Conservation (phyloP, 768 basidiomycete species). For the Xerocomus brunneocitrinus region DNA sequence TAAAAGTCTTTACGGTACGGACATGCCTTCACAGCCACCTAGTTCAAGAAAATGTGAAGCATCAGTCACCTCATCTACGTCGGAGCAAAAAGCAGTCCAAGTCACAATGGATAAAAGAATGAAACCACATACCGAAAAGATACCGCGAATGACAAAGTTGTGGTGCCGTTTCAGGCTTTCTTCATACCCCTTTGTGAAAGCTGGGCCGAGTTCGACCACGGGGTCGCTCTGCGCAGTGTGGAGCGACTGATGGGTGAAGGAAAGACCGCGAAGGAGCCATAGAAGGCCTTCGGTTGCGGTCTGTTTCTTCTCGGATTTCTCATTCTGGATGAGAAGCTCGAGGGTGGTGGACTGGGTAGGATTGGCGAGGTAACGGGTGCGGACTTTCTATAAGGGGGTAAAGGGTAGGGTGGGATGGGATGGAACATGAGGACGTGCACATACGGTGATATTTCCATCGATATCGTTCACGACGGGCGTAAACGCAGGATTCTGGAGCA, state of each 20-base stretch:
- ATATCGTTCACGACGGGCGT: slow-evolving; percentile 78
- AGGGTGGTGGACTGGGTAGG: slow-evolving; percentile 70
- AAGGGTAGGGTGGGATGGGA: not conserved
- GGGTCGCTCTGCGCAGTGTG: slow-evolving; percentile 65
- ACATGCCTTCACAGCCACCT: slow-evolving; percentile 60
- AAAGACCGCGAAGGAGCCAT: slow-evolving; percentile 90
- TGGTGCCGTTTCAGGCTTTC: slow-evolving; percentile 81
- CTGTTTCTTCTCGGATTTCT: slow-evolving; percentile 82
- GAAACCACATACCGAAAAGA: slow-evolving; percentile 46
- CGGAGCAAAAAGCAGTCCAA: not conserved
- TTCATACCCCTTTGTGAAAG: slow-evolving; percentile 81
- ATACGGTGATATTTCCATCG: slow-evolving; percentile 85
- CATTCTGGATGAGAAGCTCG: slow-evolving; percentile 77
- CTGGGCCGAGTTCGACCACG: slow-evolving; percentile 47
- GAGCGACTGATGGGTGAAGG: slow-evolving; percentile 84
- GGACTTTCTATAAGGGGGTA: slow-evolving; percentile 77
- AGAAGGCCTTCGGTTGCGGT: slow-evolving; percentile 87
- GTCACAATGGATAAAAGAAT: not conserved
- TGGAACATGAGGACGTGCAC: slow-evolving; percentile 18
- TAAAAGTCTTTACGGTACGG: slow-evolving; percentile 60
- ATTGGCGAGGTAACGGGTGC: slow-evolving; percentile 65
- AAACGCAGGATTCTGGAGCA: slow-evolving; percentile 52
- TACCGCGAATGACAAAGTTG: slow-evolving; percentile 63
- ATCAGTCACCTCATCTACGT: not conserved
- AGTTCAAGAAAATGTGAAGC: not conserved